A percentile compares a stretch with the other conserved stretches of the same genome.
Conservation (phyloP, 208 protist genomes). For the Crithidia bombi region DNA sequence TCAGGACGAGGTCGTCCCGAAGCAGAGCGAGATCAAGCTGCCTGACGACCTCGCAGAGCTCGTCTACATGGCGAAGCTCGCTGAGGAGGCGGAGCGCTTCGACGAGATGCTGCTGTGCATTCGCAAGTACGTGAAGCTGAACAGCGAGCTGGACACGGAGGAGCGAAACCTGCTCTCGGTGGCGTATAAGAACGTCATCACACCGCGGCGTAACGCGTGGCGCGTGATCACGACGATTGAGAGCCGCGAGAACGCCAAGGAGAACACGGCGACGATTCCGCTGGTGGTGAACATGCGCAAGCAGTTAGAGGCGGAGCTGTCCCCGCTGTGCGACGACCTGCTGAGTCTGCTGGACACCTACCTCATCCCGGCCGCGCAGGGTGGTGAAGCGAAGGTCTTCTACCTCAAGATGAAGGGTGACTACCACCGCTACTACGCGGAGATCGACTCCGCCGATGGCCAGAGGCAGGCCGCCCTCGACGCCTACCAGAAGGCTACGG, state of each 20-base stretch:
- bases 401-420: constrained; percentile 97
- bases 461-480: constrained; percentile 86
- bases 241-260: constrained; percentile 94
- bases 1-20: constrained; percentile 80
- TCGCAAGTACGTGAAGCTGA: constrained; percentile 96
- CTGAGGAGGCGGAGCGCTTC: constrained; percentile 98
- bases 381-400: constrained; percentile 93
- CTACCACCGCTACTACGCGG: constrained; percentile 98
- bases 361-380: constrained; percentile 96
- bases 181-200: constrained; percentile 99
- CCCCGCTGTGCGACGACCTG: constrained; percentile 98
- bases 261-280: constrained; percentile 85
- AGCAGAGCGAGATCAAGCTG: constrained; percentile 76
- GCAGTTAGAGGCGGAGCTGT: constrained; percentile 98
- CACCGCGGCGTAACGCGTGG: constrained; percentile 98
- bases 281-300: constrained; percentile 95
- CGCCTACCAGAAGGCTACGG: constrained; percentile 89
- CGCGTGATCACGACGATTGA: constrained; percentile 98
- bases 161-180: constrained; percentile 99
- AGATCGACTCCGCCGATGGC: constrained; percentile 93
- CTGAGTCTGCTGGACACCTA: constrained; percentile 96
- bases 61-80: constrained; percentile 97
- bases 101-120: constrained; percentile 99
- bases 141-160: constrained; percentile 98
- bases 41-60: constrained; percentile 85